Percentiles rank a stretch among this genome's conserved stretches.
Evolutionary conservation across 495 filamentous ascomycete species (phyloP).

Genomic region (Penicillium daleae): DNA sequence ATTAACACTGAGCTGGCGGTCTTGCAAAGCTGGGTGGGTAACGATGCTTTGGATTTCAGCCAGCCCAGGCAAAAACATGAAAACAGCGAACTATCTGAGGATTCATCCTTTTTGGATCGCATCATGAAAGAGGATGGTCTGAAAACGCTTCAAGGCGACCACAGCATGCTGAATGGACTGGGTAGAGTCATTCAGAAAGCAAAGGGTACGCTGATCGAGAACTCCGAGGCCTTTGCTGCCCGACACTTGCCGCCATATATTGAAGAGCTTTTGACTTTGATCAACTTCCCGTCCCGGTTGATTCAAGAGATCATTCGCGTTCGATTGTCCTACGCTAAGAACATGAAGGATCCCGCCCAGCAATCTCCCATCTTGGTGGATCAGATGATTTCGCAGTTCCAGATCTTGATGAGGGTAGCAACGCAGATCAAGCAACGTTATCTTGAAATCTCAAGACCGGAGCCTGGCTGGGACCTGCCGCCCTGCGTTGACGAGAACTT

Average conservation of each 20-base stretch:
- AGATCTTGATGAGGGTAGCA: conserved; percentile 86
- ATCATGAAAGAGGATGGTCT: conserved; percentile 97
- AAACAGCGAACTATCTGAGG: conserved; percentile 74
- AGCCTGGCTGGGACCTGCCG: conserved; percentile 92
- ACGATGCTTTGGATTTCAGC: conserved; percentile 89
- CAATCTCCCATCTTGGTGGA: conserved; percentile 90
- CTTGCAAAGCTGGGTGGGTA: conserved; percentile 93
- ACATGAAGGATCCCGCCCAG: conserved; percentile 88
- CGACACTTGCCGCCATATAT: conserved; percentile 96
- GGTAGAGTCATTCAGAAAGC: conserved; percentile 87
- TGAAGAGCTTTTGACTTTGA: conserved; percentile 90
- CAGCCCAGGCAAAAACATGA: conserved; percentile 52
- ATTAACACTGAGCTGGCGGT: conserved; percentile 94
- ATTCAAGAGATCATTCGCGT: conserved; percentile 97
- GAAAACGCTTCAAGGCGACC: conserved; percentile 80
- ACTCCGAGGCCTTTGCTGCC: conserved; percentile 81
- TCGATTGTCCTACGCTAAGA: conserved; percentile 86
- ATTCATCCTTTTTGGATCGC: conserved; percentile 92
- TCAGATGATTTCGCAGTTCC: conserved; percentile 96
- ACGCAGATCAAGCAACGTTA: conserved; percentile 92
- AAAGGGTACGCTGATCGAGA: conserved; percentile 86
- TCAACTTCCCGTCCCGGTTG: conserved; percentile 93
- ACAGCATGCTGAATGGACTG: conserved; percentile 83
- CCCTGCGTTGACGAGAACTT: conserved; percentile 97
- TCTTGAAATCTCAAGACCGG: conserved; percentile 76